Evolutionary conservation across 768 basidiomycete genomes (phyloP).

Genomic region (Pisolithus microcarpus): DNA sequence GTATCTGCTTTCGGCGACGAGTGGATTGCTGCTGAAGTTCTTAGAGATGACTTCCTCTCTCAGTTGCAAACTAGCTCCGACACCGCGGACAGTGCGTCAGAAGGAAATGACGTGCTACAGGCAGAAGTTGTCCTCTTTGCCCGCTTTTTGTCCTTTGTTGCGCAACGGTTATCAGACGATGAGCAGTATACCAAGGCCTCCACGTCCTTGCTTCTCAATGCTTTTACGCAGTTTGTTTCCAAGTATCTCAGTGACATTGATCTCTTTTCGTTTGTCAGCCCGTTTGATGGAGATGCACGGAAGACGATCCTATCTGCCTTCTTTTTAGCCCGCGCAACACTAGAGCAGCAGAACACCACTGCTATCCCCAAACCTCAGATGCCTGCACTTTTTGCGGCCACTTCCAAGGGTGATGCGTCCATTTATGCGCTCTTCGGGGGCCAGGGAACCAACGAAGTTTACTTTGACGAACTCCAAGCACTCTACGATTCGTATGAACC

Average conservation of each 20-base stretch:
- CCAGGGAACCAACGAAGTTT: conserved; percentile 96
- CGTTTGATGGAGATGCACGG: conserved; percentile 69
- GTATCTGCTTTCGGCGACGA: conserved; percentile 74
- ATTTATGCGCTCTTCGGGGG: conserved; percentile 95
- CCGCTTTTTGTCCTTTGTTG: conserved; percentile 74
- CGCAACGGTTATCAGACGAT: conserved; percentile 53
- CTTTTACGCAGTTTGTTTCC: conserved; percentile 71
- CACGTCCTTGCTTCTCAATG: conserved; percentile 62
- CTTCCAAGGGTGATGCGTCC: conserved; percentile 53
- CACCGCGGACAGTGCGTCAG: conserved; percentile 44
- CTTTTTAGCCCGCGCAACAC: conserved; percentile 65
- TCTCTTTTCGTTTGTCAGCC: conserved; percentile 73
- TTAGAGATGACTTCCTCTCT: conserved; percentile 77
- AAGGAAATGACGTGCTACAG: conserved; percentile 51
- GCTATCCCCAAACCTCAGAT: conserved; percentile 53
- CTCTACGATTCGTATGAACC: conserved; percentile 90
- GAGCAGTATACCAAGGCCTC: conserved; percentile 45
- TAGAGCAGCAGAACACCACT: conserved; percentile 49
- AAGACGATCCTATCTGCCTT: conserved; percentile 73
- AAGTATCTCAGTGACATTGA: conserved; percentile 67
- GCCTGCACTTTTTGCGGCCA: conserved; percentile 65
- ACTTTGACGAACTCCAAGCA: conserved; percentile 90
- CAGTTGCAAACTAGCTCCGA: conserved; percentile 53
- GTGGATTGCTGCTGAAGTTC: conserved; percentile 90
- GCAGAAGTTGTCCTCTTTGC: conserved; percentile 73